Evolutionary conservation across 208 protist genomes (phyloP).

Genomic region (Crithidia mellificae): DNA sequence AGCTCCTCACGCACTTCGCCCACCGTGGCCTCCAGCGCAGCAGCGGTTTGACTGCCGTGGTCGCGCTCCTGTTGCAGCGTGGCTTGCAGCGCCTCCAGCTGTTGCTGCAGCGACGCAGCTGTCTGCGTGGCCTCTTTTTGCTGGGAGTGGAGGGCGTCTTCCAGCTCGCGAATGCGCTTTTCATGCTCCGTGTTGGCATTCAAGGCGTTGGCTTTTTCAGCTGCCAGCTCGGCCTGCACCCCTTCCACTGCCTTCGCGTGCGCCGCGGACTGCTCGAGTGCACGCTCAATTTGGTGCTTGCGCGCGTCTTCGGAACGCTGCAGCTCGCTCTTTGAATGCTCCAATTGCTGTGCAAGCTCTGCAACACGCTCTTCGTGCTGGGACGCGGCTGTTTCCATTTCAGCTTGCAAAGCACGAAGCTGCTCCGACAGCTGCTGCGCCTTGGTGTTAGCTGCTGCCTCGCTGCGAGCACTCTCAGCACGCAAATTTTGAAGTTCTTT

Average conservation of each 20-base stretch:
- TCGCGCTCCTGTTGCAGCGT: not conserved
- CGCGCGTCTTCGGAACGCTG: slow-evolving; percentile 11
- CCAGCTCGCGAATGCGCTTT: slow-evolving; percentile 7
- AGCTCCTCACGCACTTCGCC: not conserved
- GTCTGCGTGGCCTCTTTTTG: not conserved
- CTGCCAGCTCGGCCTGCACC: slow-evolving; percentile 2
- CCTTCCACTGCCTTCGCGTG: slow-evolving; percentile 18
- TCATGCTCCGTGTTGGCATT: not conserved
- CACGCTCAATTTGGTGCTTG: slow-evolving; percentile 13
- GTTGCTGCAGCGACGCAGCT: not conserved
- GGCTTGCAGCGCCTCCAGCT: slow-evolving; percentile 9
- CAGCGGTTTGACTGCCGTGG: not conserved
- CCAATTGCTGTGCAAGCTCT: too few relatives aligned
- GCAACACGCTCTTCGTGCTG: too few relatives aligned
- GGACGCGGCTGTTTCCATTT: not conserved
- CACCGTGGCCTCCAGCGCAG: not conserved
- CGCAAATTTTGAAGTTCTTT: not conserved
- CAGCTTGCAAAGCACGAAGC: not conserved
- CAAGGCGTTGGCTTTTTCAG: not conserved
- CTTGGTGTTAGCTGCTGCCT: not conserved
- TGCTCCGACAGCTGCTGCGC: slow-evolving; percentile 4
- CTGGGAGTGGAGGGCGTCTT: not conserved
- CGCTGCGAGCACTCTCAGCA: not conserved
- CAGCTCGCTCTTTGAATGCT: slow-evolving; percentile 1
- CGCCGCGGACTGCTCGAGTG: slow-evolving; percentile 18